phyloP scores from a whole-genome alignment of 306 rosid species.

The Pterocarpus macrocarpus region DNA sequence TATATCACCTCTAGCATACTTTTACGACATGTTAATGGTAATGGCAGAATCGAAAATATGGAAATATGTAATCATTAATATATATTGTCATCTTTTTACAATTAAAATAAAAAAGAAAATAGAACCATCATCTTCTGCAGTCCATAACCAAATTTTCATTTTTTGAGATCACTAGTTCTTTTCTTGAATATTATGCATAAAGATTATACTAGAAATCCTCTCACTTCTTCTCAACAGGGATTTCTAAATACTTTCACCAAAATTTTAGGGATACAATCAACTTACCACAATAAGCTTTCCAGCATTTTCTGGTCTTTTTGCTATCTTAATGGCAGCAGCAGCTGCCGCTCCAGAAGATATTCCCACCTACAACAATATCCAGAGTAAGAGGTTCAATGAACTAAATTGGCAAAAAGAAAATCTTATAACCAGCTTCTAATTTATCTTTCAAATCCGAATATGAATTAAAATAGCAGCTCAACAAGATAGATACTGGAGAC shows the following conservation, averaged over 20 bases:
- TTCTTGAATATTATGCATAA: constrained; percentile 12
- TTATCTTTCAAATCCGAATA: constrained; percentile 2
- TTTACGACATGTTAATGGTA: background rate
- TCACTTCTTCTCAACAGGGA: constrained; percentile 1
- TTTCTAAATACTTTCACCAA: constrained; percentile 9
- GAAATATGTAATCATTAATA: no score
- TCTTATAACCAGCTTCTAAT: background rate
- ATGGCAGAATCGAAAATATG: no score
- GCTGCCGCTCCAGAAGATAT: constrained; percentile 85
- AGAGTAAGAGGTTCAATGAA: constrained; percentile 22
- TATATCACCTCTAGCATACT: background rate
- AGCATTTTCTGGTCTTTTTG: constrained; percentile 74
- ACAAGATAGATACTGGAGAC: constrained; percentile 7
- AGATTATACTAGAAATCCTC: constrained; percentile 16
- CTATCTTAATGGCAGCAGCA: constrained; percentile 73
- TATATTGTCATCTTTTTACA: no score
- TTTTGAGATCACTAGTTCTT: background rate
- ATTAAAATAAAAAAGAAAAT: background rate
- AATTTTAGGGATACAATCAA: constrained; percentile 38
- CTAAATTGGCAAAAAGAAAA: background rate
- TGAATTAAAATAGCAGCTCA: background rate
- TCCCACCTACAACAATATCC: constrained; percentile 66
- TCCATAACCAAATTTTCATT: background rate
- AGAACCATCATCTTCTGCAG: background rate
- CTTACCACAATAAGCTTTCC: constrained; percentile 86